phyloP scores from a whole-genome alignment of 352 stramenopile species.

The Globisporangium perplexum region DNA sequence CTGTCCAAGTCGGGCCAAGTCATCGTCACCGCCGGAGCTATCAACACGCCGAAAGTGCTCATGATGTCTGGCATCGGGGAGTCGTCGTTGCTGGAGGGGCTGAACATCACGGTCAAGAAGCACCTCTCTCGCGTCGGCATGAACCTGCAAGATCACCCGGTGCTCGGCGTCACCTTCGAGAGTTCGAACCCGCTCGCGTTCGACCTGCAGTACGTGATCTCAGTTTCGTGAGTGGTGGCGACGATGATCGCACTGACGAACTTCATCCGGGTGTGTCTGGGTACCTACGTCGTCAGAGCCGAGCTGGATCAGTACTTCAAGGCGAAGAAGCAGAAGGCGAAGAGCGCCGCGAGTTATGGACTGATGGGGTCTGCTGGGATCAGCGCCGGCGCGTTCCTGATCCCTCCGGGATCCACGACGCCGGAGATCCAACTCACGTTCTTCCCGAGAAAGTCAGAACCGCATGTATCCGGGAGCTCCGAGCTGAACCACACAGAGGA shows the following conservation, averaged over 20 bases:
- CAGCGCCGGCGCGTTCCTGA: constrained; percentile 69
- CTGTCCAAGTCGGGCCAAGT: constrained; percentile 35
- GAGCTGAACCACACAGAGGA: constrained; percentile 34
- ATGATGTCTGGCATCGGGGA: constrained; percentile 64
- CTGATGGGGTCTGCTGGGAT: constrained; percentile 63
- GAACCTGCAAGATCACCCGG: constrained; percentile 88
- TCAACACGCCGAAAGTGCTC: constrained; percentile 85
- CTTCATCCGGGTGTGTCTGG: too few species aligned
- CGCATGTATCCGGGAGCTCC: constrained; percentile 52
- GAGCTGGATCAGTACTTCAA: constrained; percentile 47
- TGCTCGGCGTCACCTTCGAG: constrained; percentile 71
- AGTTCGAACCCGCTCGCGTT: constrained; percentile 20
- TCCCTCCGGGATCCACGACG: constrained; percentile 49
- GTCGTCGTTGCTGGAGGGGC: constrained; percentile 29
- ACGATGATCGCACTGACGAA: neutral
- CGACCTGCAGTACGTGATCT: constrained; percentile 40
- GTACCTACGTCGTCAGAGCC: constrained; percentile 10
- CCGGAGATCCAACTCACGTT: constrained; percentile 89
- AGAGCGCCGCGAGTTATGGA: constrained; percentile 39
- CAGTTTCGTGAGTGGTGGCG: too few species aligned
- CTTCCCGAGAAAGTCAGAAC: constrained; percentile 81
- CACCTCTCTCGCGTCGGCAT: constrained; percentile 73
- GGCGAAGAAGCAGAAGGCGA: constrained; percentile 16
- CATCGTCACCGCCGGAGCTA: constrained; percentile 80
- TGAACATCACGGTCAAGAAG: constrained; percentile 51